phyloP scores from a whole-genome alignment of 441 rosid genomes.

The Geranium incanum region DNA sequence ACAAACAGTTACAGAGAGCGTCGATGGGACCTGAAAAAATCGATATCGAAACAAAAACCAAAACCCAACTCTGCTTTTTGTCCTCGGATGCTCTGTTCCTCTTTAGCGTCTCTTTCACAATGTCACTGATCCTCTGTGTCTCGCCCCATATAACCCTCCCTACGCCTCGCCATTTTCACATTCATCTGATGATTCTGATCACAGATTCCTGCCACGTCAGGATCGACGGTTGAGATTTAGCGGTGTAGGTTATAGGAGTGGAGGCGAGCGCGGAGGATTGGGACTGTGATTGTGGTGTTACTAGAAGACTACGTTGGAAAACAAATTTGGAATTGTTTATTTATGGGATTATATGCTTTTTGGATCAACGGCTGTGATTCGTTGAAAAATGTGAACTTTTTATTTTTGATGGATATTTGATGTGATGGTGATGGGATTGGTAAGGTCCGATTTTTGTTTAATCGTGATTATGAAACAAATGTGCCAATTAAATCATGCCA shows the following conservation, averaged over 20 bases:
- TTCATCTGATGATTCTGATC: too few relatives aligned
- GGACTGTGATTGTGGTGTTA: background rate
- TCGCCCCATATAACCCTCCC: background rate
- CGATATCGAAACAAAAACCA: conserved; percentile 18
- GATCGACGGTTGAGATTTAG: background rate
- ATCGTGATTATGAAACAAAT: too few relatives aligned
- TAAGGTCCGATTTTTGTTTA: background rate
- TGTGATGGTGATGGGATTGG: background rate
- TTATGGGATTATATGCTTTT: background rate
- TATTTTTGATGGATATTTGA: background rate
- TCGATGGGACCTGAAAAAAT: conserved; percentile 17
- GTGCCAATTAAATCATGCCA: too few relatives aligned
- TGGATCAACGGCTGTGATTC: background rate
- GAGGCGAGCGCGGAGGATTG: background rate
- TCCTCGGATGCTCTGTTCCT: conserved; percentile 39
- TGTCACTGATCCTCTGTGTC: conserved; percentile 5
- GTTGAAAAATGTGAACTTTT: too few relatives aligned
- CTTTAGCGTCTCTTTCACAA: conserved; percentile 21
- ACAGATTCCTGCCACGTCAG: too few relatives aligned
- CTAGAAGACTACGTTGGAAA: background rate
- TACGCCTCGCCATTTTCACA: background rate
- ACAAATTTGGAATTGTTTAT: conserved; percentile 2
- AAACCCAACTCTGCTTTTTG: conserved; percentile 10
- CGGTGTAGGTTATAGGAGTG: background rate
- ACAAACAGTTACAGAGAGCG: background rate